phyloP scores from a whole-genome alignment of 1,284 basidiomycete species.

The Ceratobasidium sp. region DNA sequence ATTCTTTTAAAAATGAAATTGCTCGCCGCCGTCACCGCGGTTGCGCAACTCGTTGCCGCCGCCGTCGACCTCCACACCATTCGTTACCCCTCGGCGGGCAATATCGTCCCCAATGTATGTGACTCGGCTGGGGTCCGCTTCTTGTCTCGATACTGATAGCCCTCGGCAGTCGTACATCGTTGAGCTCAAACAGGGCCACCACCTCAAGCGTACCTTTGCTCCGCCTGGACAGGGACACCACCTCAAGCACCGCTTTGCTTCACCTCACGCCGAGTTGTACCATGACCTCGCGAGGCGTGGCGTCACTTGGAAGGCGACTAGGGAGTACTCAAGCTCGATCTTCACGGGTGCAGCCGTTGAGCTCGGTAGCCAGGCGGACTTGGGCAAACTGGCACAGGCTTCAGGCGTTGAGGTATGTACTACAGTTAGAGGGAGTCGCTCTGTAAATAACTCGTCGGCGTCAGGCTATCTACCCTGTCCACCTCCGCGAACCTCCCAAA shows the following conservation, averaged over 20 bases:
- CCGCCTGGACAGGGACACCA: background rate
- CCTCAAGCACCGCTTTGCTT: conserved; percentile 33
- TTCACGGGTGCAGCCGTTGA: conserved; percentile 38
- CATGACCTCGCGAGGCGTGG: conserved; percentile 22
- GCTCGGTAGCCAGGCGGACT: conserved; percentile 39
- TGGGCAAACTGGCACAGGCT: conserved; percentile 36
- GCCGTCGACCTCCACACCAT: conserved; percentile 37
- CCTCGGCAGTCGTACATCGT: conserved; percentile 27
- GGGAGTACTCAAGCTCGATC: conserved; percentile 23
- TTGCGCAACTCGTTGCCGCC: conserved; percentile 22
- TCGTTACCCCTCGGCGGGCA: conserved; percentile 11
- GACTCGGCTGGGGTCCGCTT: background rate
- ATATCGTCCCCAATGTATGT: conserved; percentile 10
- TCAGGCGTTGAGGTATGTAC: conserved; percentile 18
- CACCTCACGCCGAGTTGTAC: conserved; percentile 25
- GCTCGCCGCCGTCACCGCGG: background rate
- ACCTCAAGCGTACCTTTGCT: conserved; percentile 33
- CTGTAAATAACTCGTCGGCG: conserved; percentile 3
- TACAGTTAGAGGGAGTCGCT: background rate
- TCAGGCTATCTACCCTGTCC: conserved; percentile 16
- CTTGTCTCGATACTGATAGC: background rate
- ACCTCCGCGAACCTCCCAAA: conserved; percentile 21
- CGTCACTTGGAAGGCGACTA: conserved; percentile 16
- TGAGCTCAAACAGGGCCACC: background rate
- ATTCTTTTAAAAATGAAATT: too few species aligned